Base-by-base conservation (phyloP, 2,329 filamentous ascomycete genomes). In the Fusarium liriodendri region DNA sequence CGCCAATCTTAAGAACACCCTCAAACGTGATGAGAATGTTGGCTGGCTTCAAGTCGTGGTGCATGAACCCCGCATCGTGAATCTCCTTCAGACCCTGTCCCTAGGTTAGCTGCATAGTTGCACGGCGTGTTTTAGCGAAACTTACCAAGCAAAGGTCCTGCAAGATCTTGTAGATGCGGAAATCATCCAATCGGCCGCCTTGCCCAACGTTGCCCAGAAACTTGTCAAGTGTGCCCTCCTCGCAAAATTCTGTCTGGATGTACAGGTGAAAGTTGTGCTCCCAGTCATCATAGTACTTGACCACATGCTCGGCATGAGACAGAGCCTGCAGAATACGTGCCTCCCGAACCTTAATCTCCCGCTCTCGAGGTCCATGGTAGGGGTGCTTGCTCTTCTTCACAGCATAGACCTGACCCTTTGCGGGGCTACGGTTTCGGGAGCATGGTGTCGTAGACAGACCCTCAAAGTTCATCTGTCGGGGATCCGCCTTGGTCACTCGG, bases 91-190 rank as follows among this genome's bases (percentile, higher is more conserved):
- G 83, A 40, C 97, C 97, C 94, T 97, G 73, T 16, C 65, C 57
- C 54, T 63, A 60, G 18, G 59, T 77, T 64, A 71, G 66, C n/a
- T 33, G 38, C 22, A 16, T 64, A 14, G 35, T 50, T 9, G 57
- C 7, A 13, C 14, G 10, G 59, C 7, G 11, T 13, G 9, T 47
- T 37, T 40, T 10, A 27, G 4, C n/a, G n/a, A 13, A 38, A 40
- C 93, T 84, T 89, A 97, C 95, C 87, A 93, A 86, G 78, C 92
- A 89, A 68, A 98, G 84, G 82, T 99, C 97, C 47, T 98, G 89
- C 77, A 98, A 86, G 67, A 98, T 96, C 85, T 99, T 99, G 95
- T 97, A 99, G 82, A 98, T 98, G 71, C 97, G 91, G 84, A 99
- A 99, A 82, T 98, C 97, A 83, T 99, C 97, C 74, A 99, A 85